phyloP scores from a whole-genome alignment of 306 rosid genomes.

The Leucaena leucocephala region DNA sequence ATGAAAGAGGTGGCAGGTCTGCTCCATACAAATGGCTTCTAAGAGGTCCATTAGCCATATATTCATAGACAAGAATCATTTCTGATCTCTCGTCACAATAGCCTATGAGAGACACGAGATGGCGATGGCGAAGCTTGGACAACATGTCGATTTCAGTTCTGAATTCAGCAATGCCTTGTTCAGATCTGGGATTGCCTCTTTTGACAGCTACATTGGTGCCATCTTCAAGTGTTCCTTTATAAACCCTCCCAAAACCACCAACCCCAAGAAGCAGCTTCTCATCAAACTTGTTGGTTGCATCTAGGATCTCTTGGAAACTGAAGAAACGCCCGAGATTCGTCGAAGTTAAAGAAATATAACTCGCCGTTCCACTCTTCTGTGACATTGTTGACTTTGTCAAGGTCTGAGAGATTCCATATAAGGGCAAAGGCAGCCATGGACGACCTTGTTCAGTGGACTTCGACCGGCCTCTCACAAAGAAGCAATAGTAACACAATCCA shows the following conservation, averaged over 20 bases:
- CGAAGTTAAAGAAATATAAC: constrained; percentile 83
- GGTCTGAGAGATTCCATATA: constrained; percentile 86
- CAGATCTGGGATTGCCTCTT: constrained; percentile 92
- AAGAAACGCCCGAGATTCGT: constrained; percentile 76
- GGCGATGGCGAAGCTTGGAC: constrained; percentile 96
- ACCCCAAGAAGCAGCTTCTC: constrained; percentile 86
- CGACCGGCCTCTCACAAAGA: constrained; percentile 45
- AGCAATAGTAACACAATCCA: constrained; percentile 59
- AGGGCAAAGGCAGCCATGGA: constrained; percentile 84
- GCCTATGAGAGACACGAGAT: constrained; percentile 95
- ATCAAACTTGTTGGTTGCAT: constrained; percentile 88
- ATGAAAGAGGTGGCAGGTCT: constrained; percentile 72
- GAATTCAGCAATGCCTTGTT: constrained; percentile 94
- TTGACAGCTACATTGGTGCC: constrained; percentile 86
- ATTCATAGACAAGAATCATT: constrained; percentile 95
- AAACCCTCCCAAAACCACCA: constrained; percentile 95
- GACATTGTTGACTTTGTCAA: constrained; percentile 85
- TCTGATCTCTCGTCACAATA: constrained; percentile 94
- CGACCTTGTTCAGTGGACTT: constrained; percentile 64
- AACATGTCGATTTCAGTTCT: constrained; percentile 95
- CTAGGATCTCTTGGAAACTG: constrained; percentile 82
- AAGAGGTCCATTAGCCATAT: constrained; percentile 97
- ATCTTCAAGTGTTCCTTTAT: constrained; percentile 87
- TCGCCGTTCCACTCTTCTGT: constrained; percentile 87
- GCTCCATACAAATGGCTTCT: constrained; percentile 94